phyloP scores from a whole-genome alignment of 257 asterid genomes.

The Solanum appendiculatum region DNA sequence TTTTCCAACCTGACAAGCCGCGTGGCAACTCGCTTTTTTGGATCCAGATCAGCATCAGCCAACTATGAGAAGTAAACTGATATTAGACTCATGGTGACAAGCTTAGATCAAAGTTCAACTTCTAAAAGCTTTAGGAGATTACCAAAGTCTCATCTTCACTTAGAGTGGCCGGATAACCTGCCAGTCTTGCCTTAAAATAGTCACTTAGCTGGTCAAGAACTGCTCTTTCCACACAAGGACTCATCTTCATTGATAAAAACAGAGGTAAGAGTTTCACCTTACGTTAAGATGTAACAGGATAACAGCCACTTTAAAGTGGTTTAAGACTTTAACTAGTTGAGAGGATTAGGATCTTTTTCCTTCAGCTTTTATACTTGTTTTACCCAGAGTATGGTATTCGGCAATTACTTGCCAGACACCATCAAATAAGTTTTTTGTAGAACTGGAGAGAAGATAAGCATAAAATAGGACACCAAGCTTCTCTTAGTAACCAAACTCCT shows the following conservation, averaged over 20 bases:
- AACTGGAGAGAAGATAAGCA: not conserved
- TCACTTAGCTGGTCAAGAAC: slow-evolving; percentile 83
- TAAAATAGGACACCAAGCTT: not conserved
- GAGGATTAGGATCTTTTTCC: not conserved
- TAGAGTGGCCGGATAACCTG: slow-evolving; percentile 73
- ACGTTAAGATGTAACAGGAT: not conserved
- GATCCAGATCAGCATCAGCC: slow-evolving; percentile 58
- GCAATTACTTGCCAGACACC: not conserved
- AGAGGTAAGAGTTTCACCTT: not conserved
- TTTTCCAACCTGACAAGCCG: slow-evolving; percentile 83
- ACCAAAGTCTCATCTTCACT: slow-evolving; percentile 81
- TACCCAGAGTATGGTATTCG: not conserved
- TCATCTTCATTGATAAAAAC: slow-evolving; percentile 35
- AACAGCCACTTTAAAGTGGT: not conserved
- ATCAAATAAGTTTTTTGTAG: not conserved
- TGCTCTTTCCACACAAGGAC: slow-evolving; percentile 94
- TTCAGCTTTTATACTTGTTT: not conserved
- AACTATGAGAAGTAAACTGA: slow-evolving; percentile 32
- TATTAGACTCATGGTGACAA: not conserved
- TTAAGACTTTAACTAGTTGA: not conserved
- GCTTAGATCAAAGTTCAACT: not conserved
- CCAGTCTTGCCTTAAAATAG: slow-evolving; percentile 60
- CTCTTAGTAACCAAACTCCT: not conserved
- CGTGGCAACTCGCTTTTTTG: slow-evolving; percentile 80
- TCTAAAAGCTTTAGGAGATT: slow-evolving; percentile 8